phyloP scores from a whole-genome alignment of 2,329 filamentous ascomycete genomes.

The Cercospora zeae-maydis region DNA sequence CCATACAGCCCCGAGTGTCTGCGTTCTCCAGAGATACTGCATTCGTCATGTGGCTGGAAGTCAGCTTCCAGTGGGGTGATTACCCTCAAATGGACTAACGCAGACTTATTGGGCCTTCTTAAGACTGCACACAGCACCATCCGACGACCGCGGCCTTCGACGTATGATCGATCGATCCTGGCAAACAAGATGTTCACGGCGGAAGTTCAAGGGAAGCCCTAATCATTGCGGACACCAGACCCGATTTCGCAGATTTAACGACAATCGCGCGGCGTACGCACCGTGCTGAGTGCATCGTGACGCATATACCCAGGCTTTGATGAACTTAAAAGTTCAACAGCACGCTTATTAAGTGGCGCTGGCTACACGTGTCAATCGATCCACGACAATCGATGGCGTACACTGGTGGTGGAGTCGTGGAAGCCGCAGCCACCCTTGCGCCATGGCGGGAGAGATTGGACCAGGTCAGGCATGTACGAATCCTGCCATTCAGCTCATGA shows the following conservation, averaged over 20 bases:
- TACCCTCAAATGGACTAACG: not conserved
- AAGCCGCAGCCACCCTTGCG: no score
- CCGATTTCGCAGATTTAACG: not conserved
- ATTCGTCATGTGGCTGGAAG: not conserved
- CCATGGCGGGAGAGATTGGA: no score
- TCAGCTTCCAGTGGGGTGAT: not conserved
- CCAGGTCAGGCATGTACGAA: no score
- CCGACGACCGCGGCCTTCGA: not conserved
- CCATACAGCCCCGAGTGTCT: no score
- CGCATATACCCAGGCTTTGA: not conserved
- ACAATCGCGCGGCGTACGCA: not conserved
- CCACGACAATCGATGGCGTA: not conserved
- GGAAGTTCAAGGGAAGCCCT: not conserved
- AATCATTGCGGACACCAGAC: not conserved
- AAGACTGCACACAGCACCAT: not conserved
- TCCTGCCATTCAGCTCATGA: no score
- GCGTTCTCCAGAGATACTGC: no score
- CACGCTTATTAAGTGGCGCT: not conserved
- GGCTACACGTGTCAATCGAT: not conserved
- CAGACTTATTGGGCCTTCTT: not conserved
- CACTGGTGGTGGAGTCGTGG: not conserved
- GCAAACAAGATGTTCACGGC: no score
- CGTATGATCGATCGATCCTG: not conserved
- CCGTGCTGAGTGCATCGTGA: not conserved
- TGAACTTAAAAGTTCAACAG: not conserved